Conservation (phyloP, 495 filamentous ascomycete genomes). For the Xylaria curta region DNA sequence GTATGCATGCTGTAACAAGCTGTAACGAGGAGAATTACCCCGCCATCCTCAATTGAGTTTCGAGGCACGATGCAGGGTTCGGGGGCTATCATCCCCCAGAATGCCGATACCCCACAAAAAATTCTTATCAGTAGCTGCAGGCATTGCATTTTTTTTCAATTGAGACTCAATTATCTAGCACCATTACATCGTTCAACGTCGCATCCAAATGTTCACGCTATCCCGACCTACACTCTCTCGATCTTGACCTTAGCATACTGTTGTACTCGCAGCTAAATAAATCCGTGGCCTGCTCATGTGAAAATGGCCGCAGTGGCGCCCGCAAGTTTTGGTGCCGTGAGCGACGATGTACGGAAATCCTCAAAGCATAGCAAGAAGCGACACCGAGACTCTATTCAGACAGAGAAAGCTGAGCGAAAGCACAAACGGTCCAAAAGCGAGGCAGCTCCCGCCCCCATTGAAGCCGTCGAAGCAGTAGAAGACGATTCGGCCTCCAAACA, state of each 20-base stretch:
- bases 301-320: constrained; percentile 7
- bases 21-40: background rate
- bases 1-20: background rate
- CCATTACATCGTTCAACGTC: background rate
- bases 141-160: constrained; percentile 15
- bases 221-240: no score
- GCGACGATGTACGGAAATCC: constrained; percentile 39
- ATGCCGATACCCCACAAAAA: constrained; percentile 20
- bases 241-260: background rate
- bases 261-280: no score
- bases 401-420: constrained; percentile 45
- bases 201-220: background rate
- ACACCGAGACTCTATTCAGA: constrained; percentile 44
- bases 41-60: background rate
- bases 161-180: background rate
- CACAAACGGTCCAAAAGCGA: constrained; percentile 50
- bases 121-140: constrained; percentile 20
- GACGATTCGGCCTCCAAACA: background rate
- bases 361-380: constrained; percentile 47
- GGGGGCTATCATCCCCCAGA: background rate
- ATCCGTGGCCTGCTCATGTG: background rate
- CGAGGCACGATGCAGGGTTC: background rate
- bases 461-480: constrained; percentile 3
- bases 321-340: background rate
- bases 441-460: background rate